phyloP scores from a whole-genome alignment of 2,329 filamentous ascomycete genomes.

The Scleromitrula shiraiana region DNA sequence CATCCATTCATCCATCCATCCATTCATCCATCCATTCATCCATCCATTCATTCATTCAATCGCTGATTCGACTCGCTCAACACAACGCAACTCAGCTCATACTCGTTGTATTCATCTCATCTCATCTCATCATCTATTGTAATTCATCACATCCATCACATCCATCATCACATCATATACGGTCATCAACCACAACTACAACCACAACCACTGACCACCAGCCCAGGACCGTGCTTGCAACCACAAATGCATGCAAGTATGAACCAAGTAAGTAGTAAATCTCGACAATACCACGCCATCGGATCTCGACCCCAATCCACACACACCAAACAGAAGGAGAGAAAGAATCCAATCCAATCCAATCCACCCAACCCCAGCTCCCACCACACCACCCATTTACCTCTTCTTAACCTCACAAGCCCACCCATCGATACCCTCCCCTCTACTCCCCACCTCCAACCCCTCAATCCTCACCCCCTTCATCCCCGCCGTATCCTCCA shows the following conservation, averaged over 20 bases:
- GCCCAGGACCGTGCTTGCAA: no score
- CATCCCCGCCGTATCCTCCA: conserved; percentile 86
- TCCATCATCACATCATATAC: background rate
- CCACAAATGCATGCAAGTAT: background rate
- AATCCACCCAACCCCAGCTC: background rate
- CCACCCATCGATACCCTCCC: conserved; percentile 94
- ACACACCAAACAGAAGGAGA: no score
- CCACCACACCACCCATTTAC: background rate
- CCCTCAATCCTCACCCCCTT: conserved; percentile 64
- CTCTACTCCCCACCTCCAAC: conserved; percentile 70
- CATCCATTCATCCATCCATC: background rate
- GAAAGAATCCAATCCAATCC: background rate
- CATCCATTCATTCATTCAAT: no score
- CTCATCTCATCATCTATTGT: background rate
- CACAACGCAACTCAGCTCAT: no score
- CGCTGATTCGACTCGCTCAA: no score
- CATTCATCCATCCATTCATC: background rate
- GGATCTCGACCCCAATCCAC: background rate
- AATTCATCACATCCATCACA: background rate
- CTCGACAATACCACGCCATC: background rate
- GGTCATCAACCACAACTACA: background rate
- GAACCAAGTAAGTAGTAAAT: background rate
- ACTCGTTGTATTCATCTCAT: no score
- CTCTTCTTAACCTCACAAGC: conserved; percentile 73
- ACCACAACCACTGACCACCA: no score